Conservation (phyloP, 164 flowering plant genomes). For the Piper longum region DNA sequence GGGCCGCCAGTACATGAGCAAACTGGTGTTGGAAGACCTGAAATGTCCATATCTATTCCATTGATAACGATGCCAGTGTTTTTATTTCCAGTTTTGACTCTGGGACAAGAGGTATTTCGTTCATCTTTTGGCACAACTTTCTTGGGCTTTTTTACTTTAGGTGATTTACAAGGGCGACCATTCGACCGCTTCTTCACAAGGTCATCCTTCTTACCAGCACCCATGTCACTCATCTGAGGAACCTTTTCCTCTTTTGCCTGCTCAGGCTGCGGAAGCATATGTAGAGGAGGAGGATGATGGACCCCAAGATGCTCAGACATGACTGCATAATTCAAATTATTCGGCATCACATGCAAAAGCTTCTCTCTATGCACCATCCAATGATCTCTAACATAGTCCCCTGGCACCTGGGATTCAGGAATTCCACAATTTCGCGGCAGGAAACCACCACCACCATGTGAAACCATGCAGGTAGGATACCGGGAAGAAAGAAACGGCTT, state of each 20-base stretch:
- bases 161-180: slow-evolving; percentile 26
- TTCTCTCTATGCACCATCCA: slow-evolving; percentile 56
- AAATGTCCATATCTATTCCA: slow-evolving; percentile 67
- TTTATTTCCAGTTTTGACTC: slow-evolving; percentile 41
- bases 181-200: slow-evolving; percentile 32
- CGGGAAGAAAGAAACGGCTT: slow-evolving; percentile 40
- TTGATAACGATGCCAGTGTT: slow-evolving; percentile 51
- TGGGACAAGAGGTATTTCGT: slow-evolving; percentile 22
- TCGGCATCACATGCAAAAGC: slow-evolving; percentile 33
- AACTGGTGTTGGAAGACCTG: slow-evolving; percentile 70
- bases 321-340: slow-evolving; percentile 24
- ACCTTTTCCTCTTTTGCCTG: slow-evolving; percentile 20
- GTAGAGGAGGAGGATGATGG: slow-evolving; percentile 43
- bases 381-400: slow-evolving; percentile 39
- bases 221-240: slow-evolving; percentile 24
- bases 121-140: slow-evolving; percentile 33
- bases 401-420: slow-evolving; percentile 28
- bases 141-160: slow-evolving; percentile 45
- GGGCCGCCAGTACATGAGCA: slow-evolving; percentile 79
- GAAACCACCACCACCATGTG: slow-evolving; percentile 34
- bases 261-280: slow-evolving; percentile 37
- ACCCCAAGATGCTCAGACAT: slow-evolving; percentile 33
- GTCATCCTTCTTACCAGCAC: slow-evolving; percentile 23
- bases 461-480: slow-evolving; percentile 30
- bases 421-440: slow-evolving; percentile 35